Base-by-base conservation (phyloP, 2,329 filamentous ascomycete species). In the Coniochaeta hoffmannii region DNA sequence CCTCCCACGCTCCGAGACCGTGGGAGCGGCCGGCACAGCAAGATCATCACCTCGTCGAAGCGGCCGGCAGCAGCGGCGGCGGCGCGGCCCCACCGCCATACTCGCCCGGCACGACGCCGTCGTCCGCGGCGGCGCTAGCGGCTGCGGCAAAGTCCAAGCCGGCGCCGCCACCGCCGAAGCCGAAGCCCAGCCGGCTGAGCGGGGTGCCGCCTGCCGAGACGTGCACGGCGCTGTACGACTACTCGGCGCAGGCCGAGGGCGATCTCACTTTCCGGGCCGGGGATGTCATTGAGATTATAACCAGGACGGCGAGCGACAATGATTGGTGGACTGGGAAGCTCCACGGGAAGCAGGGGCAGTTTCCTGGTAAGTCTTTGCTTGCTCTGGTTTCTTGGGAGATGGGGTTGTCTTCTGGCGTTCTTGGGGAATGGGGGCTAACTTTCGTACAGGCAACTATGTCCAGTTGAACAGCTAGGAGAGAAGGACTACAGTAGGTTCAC, bases 251-350 rank as follows among this genome's bases (percentile, higher is more conserved):
- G 69, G 92, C 93, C 1, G 91, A 96, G 60, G 92, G 92, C 3
- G 94, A 99, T 68, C 75, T 99, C 59, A 96, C 89, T 65, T 99
- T 99, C 74, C 81, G 81, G 17, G 85, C 90, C 0, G 92, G 93
- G 5, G 94, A 99, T 59, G 75, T 88, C 4, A 97, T 99, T 65
- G 92, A 97, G 70, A 92, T 99, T 63, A 70, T 94, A 2, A 80
- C 79, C 58, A 81, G 89, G 62, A 96, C 90, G n/a, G 79, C 82
- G 59, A 97, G 96, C 65, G 86, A 90, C 53, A 97, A 99, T 63
- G 94, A 99, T 71, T 99, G 94, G 94, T 99, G 94, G 94, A 86
- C 80, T 9, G 94, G 94, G 35, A 89, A 84, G 68, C 68, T 96
- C 54, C 79, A 87, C 57, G 90, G 88, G 51, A 87, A 87, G 72